Base-by-base conservation (phyloP, 306 rosid genomes). In the Quercus aquifolioides region DNA sequence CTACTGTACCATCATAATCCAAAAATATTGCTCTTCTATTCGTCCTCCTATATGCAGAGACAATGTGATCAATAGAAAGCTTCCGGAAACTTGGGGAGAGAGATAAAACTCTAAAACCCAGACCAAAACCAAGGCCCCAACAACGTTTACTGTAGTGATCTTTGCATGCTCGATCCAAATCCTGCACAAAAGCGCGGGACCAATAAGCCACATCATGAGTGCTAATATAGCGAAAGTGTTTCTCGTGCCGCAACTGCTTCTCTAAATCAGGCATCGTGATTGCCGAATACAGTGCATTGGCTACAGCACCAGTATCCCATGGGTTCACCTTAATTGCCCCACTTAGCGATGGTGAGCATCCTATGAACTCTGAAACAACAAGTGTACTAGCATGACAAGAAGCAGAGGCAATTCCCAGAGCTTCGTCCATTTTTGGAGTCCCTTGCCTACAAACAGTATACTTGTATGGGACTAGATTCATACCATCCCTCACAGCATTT, bases 311-410 rank as follows among this genome's bases (percentile, higher is more conserved):
- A 52, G 88, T 78, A 77, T 92, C 89, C 97, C 98, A 92, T 1
- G 97, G 97, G 46, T 92, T 91, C 67, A 87, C 94, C 90, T 94
- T 94, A 77, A 94, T 85, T 54, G 97, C 98, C 59, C 98, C 98
- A 78, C 98, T 91, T 68, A 94, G 87, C 74, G 97, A 94, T 30
- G 98, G 97, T 0, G 97, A 89, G 81, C 98, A 94, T 54, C 98
- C 97, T 18, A 92, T 86, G 79, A 94, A 91, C 89, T 94, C 98
- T 2, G 97, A 94, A 74, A 94, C 86, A 69, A 94, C 94, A 78
- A 92, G 89, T 6, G 90, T 83, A 73, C 98, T 92, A 33, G 87
- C 84, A 52, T 78, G 94, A 59, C 88, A 85, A 17, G 85, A 79
- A 15, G 70, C 78, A 3, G 80, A 46, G 52, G 83, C 55, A 41